These are phyloP conservation scores for Elsinoe arachidis DNA, from an alignment of 2,329 filamentous ascomycete species.

Conservation along the genomic window DNA sequence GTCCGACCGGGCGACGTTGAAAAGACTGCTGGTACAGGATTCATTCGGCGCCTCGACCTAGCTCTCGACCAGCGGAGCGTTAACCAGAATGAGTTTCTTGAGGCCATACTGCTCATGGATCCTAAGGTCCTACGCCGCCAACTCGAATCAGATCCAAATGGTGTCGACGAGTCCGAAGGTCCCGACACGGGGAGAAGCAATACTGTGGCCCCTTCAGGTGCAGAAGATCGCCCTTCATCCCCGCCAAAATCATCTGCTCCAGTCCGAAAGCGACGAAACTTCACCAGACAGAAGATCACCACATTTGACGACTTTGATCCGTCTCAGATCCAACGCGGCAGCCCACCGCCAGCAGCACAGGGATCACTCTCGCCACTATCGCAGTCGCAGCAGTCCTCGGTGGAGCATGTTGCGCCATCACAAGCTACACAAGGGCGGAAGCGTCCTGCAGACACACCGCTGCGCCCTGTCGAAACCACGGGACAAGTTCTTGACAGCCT, in stretches of 20 bases:
- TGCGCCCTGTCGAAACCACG: slow-evolving; percentile 19
- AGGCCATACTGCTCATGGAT: slow-evolving; percentile 77
- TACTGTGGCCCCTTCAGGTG: not conserved
- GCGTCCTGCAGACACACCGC: slow-evolving; percentile 19
- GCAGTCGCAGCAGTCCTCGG: slow-evolving; percentile 19
- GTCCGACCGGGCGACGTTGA: slow-evolving; percentile 61
- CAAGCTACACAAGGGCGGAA: slow-evolving; percentile 26
- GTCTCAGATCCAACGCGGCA: slow-evolving; percentile 22
- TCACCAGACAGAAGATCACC: slow-evolving; percentile 51
- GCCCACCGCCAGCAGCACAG: slow-evolving; percentile 13
- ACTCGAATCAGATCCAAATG: slow-evolving; percentile 34
- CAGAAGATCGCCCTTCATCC: not conserved
- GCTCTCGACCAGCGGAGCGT: slow-evolving; percentile 73
- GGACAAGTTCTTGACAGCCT: slow-evolving; percentile 59
- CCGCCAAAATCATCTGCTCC: slow-evolving; percentile 6
- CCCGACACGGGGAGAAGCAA: not conserved
- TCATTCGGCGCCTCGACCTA: slow-evolving; percentile 47
- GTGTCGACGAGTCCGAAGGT: not conserved
- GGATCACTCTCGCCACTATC: slow-evolving; percentile 10
- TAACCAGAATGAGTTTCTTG: slow-evolving; percentile 83
- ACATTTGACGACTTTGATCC: slow-evolving; percentile 32
- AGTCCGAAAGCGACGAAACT: slow-evolving; percentile 24
- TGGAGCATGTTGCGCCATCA: slow-evolving; percentile 15
- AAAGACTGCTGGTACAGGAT: slow-evolving; percentile 14
- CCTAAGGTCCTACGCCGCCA: slow-evolving; percentile 61